These are phyloP conservation scores for Chaetomium cochliodes DNA, from an alignment of 495 filamentous ascomycete species.

Conservation along the genomic window DNA sequence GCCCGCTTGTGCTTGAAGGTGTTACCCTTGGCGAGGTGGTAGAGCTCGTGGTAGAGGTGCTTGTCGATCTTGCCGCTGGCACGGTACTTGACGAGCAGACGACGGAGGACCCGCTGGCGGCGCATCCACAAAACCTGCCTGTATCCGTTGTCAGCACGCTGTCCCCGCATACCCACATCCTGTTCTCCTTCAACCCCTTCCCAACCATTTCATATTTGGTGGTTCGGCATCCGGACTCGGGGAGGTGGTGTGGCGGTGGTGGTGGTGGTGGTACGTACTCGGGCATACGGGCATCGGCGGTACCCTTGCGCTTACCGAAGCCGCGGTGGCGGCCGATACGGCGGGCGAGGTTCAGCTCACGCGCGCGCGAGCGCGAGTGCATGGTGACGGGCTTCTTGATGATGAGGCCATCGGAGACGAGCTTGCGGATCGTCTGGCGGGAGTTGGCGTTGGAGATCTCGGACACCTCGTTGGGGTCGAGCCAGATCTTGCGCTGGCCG, in stretches of 20 bases:
- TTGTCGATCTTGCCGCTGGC: conserved; percentile 99
- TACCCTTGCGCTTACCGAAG: conserved; percentile 99
- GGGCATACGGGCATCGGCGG: conserved; percentile 98
- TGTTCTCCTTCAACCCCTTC: conserved; percentile 11
- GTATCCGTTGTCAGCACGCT: conserved; percentile 36
- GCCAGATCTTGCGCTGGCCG: conserved; percentile 99
- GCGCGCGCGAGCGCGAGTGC: conserved; percentile 95
- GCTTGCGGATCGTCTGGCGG: conserved; percentile 99
- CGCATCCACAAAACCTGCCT: conserved; percentile 99
- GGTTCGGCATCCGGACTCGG: conserved; percentile 1
- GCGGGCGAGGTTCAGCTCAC: conserved; percentile 84
- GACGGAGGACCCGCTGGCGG: conserved; percentile 96
- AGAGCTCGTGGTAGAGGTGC: conserved; percentile 99
- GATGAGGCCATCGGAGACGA: conserved; percentile 99
- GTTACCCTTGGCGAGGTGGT: conserved; percentile 99
- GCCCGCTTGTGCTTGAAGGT: conserved; percentile 99
- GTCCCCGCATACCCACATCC: not conserved
- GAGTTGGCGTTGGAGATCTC: conserved; percentile 99
- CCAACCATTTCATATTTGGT: not conserved
- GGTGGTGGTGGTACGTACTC: conserved; percentile 60
- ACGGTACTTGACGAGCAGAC: conserved; percentile 98
- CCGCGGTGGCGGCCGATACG: conserved; percentile 93
- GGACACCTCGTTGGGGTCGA: conserved; percentile 98
- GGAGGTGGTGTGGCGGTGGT: not conserved
- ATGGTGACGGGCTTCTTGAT: conserved; percentile 99